phyloP scores from a whole-genome alignment of 108 stramenopile species.

The Pelagomonas calceolata region DNA sequence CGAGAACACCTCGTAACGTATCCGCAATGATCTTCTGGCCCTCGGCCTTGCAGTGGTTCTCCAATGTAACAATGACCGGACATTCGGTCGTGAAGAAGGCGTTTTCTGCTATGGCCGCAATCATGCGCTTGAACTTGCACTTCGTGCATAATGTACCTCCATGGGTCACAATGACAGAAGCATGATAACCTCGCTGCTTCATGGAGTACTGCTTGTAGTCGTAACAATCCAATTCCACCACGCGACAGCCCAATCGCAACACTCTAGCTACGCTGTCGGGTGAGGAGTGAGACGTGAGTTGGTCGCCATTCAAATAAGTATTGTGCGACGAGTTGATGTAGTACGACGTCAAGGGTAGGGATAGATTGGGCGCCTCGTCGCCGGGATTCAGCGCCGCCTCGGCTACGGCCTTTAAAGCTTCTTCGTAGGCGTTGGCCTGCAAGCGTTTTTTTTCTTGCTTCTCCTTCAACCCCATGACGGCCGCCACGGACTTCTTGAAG shows the following conservation, averaged over 20 bases:
- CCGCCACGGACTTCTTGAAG: no score
- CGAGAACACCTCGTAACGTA: slow-evolving; percentile 37
- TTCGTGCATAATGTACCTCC: slow-evolving; percentile 78
- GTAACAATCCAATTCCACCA: slow-evolving; percentile 94
- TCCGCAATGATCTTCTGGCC: slow-evolving; percentile 71
- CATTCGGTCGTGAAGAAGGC: slow-evolving; percentile 40
- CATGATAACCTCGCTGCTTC: slow-evolving; percentile 9
- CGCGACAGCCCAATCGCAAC: slow-evolving; percentile 77
- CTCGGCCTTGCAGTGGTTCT: slow-evolving; percentile 79
- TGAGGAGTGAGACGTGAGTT: slow-evolving; percentile 49
- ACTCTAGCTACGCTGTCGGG: slow-evolving; percentile 63
- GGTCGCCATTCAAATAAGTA: slow-evolving; percentile 89
- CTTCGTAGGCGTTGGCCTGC: no score
- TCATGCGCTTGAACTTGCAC: slow-evolving; percentile 61
- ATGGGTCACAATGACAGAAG: slow-evolving; percentile 73
- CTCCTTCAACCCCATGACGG: no score
- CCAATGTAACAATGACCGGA: slow-evolving; percentile 85
- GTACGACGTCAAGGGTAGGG: slow-evolving; percentile 66
- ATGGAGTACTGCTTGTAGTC: slow-evolving; percentile 47
- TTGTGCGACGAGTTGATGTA: slow-evolving; percentile 91
- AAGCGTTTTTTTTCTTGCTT: no score
- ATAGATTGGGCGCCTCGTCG: slow-evolving; percentile 48
- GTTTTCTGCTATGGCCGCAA: slow-evolving; percentile 54
- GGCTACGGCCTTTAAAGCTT: no score
- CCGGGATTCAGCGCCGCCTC: no score